Percentiles rank a stretch among this genome's conserved stretches.
Evolutionary conservation across 1,139 yeast genomes (phyloP).

Genomic region (Yamadazyma friedrichii): DNA sequence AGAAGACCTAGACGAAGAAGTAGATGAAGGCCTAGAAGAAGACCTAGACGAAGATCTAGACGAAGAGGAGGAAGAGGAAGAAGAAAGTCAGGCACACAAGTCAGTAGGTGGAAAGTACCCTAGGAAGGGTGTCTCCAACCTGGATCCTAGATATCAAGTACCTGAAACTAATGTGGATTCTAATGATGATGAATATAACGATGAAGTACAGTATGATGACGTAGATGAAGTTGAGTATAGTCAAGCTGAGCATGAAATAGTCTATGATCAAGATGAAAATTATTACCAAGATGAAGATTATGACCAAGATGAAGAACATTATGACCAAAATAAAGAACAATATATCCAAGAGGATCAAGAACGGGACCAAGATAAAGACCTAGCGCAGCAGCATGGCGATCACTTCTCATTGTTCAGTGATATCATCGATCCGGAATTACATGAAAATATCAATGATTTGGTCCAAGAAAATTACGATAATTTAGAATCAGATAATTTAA

Average conservation of each 20-base stretch:
- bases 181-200: conserved; percentile 13
- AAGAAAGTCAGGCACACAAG: not conserved
- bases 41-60: conserved; percentile 4
- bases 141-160: no score
- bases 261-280: not conserved
- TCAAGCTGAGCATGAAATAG: not conserved
- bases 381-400: not conserved
- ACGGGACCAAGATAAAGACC: not conserved
- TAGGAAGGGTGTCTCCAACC: not conserved
- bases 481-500: not conserved
- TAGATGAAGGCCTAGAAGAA: not conserved
- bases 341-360: not conserved
- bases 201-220: conserved; percentile 1
- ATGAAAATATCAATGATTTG: conserved; percentile 13
- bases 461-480: conserved; percentile 7
- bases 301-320: conserved; percentile 11
- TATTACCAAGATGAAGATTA: not conserved
- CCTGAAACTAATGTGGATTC: conserved; percentile 4
- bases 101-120: not conserved
- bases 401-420: conserved; percentile 1
- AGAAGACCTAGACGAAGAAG: not conserved
- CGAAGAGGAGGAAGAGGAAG: conserved; percentile 10
- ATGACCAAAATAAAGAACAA: conserved; percentile 1
- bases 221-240: conserved; percentile 4
- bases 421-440: conserved; percentile 8